These are phyloP conservation scores for Saccharomycopsis sp. DNA, from an alignment of 805 yeast species.

Conservation along the genomic window DNA sequence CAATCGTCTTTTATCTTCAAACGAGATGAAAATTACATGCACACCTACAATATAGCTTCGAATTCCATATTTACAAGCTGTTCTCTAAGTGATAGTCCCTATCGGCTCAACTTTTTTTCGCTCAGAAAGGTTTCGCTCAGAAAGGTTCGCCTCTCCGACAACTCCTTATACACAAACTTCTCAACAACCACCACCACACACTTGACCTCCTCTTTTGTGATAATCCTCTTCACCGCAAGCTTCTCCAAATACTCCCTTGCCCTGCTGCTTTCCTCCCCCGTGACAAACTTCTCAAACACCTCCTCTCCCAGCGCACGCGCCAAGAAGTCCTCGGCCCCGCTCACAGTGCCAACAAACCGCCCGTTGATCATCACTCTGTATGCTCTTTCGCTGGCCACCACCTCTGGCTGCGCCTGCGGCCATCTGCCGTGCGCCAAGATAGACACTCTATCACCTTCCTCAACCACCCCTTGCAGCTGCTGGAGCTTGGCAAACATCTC, in stretches of 20 bases:
- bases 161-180: too few relatives aligned
- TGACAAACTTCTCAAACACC: slow-evolving; percentile 31
- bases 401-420: slow-evolving; percentile 43
- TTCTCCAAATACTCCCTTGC: background rate
- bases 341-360: slow-evolving; percentile 44
- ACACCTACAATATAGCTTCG: too few relatives aligned
- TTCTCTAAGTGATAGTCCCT: too few relatives aligned
- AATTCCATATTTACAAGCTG: too few relatives aligned
- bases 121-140: too few relatives aligned
- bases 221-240: background rate
- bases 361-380: slow-evolving; percentile 71
- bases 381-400: slow-evolving; percentile 30
- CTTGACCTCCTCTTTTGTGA: background rate
- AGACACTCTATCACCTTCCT: slow-evolving; percentile 33
- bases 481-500: slow-evolving; percentile 60
- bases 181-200: too few relatives aligned
- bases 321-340: slow-evolving; percentile 31
- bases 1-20: too few relatives aligned
- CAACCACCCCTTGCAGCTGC: slow-evolving; percentile 22
- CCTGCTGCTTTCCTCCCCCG: background rate
- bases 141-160: too few relatives aligned
- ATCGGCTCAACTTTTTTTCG: too few relatives aligned
- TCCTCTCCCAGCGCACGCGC: slow-evolving; percentile 27
- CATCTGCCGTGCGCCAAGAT: slow-evolving; percentile 47
- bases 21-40: too few relatives aligned